Evolutionary conservation across 345 rosid genomes (phyloP).

Genomic region (Corchorus capsularis): DNA sequence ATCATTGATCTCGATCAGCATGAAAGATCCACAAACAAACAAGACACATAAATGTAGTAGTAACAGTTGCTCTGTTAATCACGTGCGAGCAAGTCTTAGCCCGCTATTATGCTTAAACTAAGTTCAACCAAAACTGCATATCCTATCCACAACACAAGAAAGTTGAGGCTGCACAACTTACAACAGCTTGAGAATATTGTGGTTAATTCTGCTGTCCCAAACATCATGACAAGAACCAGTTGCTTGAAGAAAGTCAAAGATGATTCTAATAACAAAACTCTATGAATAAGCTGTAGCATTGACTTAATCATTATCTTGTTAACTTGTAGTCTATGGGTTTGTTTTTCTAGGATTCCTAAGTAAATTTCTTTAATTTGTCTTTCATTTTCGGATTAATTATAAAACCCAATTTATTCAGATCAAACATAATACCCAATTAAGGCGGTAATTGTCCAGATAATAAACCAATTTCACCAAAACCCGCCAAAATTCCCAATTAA

Average conservation of each 20-base stretch:
- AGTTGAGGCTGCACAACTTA: not conserved
- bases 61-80: not conserved
- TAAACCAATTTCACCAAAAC: slow-evolving; percentile 12
- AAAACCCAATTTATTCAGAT: not conserved
- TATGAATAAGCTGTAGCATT: not conserved
- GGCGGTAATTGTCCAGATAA: not conserved
- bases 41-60: not conserved
- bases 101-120: not conserved
- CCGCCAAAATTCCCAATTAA: slow-evolving; percentile 14
- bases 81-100: not conserved
- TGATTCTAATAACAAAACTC: not conserved
- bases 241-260: not conserved
- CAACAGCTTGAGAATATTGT: not conserved
- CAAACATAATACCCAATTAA: not conserved
- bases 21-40: not conserved
- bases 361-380: not conserved
- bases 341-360: not conserved
- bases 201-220: not conserved
- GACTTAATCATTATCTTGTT: not conserved
- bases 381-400: not conserved
- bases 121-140: not conserved
- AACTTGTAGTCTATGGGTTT: not conserved
- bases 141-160: too few relatives aligned
- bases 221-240: not conserved
- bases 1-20: not conserved